phyloP scores from a whole-genome alignment of 768 basidiomycete species.

The Hydnum rufescens region DNA sequence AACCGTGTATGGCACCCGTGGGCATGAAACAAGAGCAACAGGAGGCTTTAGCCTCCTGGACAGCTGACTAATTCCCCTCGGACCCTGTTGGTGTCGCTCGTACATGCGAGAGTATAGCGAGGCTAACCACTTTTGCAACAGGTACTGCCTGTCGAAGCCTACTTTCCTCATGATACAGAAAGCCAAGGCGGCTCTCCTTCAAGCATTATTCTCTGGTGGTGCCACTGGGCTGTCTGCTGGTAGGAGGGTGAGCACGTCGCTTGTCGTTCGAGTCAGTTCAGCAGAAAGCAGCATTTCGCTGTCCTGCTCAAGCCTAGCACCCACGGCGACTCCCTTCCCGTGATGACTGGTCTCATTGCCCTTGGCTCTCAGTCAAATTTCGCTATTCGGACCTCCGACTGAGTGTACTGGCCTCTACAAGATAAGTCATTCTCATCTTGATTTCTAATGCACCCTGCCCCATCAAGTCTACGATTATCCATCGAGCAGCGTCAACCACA shows the following conservation, averaged over 20 bases:
- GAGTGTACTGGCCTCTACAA: slow-evolving; percentile 46
- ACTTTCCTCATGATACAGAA: slow-evolving; percentile 64
- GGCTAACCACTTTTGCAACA: slow-evolving; percentile 57
- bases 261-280: too few relatives aligned
- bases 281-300: background rate
- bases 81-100: slow-evolving; percentile 61
- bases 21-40: slow-evolving; percentile 52
- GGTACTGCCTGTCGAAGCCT: slow-evolving; percentile 77
- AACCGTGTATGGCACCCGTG: slow-evolving; percentile 75
- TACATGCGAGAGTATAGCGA: slow-evolving; percentile 50
- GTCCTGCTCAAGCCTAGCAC: slow-evolving; percentile 50
- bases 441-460: background rate
- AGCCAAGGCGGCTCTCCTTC: slow-evolving; percentile 57
- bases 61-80: slow-evolving; percentile 49
- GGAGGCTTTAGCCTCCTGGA: slow-evolving; percentile 58
- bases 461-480: slow-evolving; percentile 52
- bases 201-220: slow-evolving; percentile 57
- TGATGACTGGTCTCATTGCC: slow-evolving; percentile 68
- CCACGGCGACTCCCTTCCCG: slow-evolving; percentile 53
- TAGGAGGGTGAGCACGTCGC: slow-evolving; percentile 16
- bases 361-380: slow-evolving; percentile 82
- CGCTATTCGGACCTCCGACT: slow-evolving; percentile 53
- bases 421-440: slow-evolving; percentile 48
- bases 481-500: slow-evolving; percentile 70
- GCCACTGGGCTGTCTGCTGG: slow-evolving; percentile 68